These are phyloP conservation scores for Phytophthora gonapodyides DNA, from an alignment of 352 stramenopile species.

Conservation along the genomic window DNA sequence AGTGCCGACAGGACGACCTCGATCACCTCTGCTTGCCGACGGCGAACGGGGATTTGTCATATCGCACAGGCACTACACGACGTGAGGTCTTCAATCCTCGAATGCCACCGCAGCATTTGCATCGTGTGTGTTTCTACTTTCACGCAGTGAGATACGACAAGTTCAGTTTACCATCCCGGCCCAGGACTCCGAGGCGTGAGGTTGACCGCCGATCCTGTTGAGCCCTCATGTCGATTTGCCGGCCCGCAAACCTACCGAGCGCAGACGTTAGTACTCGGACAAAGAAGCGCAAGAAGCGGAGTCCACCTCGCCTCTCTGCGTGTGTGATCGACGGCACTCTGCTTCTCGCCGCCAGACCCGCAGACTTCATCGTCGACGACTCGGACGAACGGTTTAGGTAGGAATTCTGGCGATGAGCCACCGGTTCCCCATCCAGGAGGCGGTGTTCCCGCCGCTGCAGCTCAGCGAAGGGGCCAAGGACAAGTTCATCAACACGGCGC, in stretches of 20 bases:
- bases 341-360: constrained; percentile 22
- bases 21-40: not conserved
- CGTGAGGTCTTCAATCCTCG: not conserved
- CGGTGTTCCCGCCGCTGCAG: constrained; percentile 40
- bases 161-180: constrained; percentile 14
- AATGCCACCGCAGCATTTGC: not conserved
- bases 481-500: constrained; percentile 37
- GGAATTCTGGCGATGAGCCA: constrained; percentile 27
- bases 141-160: constrained; percentile 1
- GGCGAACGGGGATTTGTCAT: constrained; percentile 5
- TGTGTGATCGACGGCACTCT: constrained; percentile 29
- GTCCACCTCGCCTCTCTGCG: not conserved
- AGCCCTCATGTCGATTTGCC: constrained; percentile 26
- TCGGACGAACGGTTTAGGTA: constrained; percentile 1
- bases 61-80: not conserved
- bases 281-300: constrained; percentile 28
- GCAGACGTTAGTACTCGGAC: constrained; percentile 30
- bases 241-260: not conserved
- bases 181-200: constrained; percentile 3
- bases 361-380: constrained; percentile 8
- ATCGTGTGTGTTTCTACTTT: not conserved
- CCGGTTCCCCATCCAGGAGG: constrained; percentile 44
- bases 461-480: constrained; percentile 30
- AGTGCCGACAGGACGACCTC: constrained; percentile 22
- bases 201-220: constrained; percentile 25